A percentile compares a stretch with the other conserved stretches of the same genome.
Conservation (phyloP, 169 alveolate genomes). For the Neospora caninum region DNA sequence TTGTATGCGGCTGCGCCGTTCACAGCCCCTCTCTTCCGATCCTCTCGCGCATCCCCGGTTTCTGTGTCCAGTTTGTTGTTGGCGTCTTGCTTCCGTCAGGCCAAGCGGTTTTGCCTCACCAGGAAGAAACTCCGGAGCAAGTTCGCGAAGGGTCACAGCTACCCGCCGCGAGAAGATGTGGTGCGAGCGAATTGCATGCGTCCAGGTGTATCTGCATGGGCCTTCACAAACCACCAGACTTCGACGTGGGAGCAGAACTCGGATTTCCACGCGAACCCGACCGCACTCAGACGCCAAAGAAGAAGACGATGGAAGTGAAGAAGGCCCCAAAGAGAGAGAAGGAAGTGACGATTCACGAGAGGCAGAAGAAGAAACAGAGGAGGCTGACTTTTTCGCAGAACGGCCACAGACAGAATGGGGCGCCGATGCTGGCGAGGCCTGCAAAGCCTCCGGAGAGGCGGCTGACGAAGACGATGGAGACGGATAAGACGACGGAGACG, state of each 20-base stretch:
- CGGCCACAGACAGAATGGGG: no score
- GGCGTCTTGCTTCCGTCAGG: no score
- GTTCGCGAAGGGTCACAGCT: conserved; percentile 36
- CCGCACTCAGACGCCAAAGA: neutral
- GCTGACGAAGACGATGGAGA: neutral
- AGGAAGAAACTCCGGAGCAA: conserved; percentile 6
- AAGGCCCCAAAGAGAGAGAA: neutral
- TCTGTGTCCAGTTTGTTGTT: no score
- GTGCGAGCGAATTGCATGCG: conserved; percentile 27
- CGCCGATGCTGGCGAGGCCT: no score
- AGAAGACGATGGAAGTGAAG: neutral
- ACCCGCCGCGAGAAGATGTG: conserved; percentile 15
- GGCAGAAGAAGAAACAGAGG: neutral
- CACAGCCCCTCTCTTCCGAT: no score
- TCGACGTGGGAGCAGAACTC: neutral
- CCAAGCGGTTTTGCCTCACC: neutral
- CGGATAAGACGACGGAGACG: neutral
- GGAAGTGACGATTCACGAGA: neutral
- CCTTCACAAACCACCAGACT: neutral
- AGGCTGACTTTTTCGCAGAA: neutral
- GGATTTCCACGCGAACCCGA: conserved; percentile 16
- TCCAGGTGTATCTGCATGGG: neutral
- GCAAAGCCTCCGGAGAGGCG: neutral
- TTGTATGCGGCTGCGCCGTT: no score
- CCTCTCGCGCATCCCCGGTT: no score